These are phyloP conservation scores for Aspergillus quadricinctus DNA, from an alignment of 2,329 filamentous ascomycete genomes.

Conservation along the genomic window DNA sequence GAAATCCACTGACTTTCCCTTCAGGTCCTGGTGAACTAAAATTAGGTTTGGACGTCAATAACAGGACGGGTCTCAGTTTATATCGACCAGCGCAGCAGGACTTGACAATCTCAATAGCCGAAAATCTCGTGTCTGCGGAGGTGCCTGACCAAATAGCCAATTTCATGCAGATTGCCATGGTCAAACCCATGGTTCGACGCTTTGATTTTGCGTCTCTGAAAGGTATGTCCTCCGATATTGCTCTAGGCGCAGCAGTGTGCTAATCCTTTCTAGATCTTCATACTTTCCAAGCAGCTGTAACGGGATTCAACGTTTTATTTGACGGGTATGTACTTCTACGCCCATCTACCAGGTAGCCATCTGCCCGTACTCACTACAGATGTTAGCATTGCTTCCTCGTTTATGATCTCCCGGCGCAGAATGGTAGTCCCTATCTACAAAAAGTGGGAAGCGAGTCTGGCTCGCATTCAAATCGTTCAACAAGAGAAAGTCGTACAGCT, in stretches of 20 bases:
- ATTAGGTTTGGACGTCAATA: conserved; percentile 60
- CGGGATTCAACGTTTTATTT: conserved; percentile 72
- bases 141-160: conserved; percentile 59
- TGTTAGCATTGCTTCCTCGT: conserved; percentile 59
- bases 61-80: conserved; percentile 60
- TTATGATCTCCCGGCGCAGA: conserved; percentile 76
- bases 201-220: conserved; percentile 62
- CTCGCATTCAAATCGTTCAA: conserved; percentile 74
- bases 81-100: conserved; percentile 72
- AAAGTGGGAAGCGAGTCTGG: conserved; percentile 81
- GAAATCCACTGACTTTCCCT: conserved; percentile 10
- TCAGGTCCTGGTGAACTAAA: conserved; percentile 65
- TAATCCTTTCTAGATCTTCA: conserved; percentile 58
- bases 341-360: background rate
- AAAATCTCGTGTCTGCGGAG: conserved; percentile 60
- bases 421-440: conserved; percentile 94
- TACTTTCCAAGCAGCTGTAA: conserved; percentile 71
- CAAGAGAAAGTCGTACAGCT: conserved; percentile 73
- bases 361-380: conserved; percentile 1
- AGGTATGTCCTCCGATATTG: conserved; percentile 20
- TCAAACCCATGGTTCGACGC: conserved; percentile 63
- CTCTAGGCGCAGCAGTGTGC: conserved; percentile 5
- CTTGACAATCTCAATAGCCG: conserved; percentile 69
- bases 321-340: conserved; percentile 47
- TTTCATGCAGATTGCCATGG: conserved; percentile 56